Conservation (phyloP, 257 asterid genomes). For the Coffea canephora region DNA sequence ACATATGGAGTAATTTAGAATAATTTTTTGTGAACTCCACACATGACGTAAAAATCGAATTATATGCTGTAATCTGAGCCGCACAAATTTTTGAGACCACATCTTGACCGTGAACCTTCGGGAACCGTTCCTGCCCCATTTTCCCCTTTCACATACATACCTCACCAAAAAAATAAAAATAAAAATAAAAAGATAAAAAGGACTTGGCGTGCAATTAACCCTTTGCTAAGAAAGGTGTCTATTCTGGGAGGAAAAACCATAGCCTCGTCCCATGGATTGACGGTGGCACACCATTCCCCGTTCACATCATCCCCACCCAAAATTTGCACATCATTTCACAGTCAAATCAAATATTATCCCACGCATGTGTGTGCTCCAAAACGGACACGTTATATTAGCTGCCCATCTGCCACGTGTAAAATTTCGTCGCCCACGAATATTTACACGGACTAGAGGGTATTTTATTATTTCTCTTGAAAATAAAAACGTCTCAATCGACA, state of each 20-base stretch:
- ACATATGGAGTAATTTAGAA: too few species aligned
- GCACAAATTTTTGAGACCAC: too few species aligned
- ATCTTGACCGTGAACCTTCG: too few species aligned
- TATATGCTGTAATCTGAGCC: too few species aligned
- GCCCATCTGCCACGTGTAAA: conserved; percentile 9
- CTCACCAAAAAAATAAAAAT: too few species aligned
- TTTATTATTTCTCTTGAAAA: neutral
- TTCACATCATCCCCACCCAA: neutral
- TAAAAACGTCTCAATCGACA: neutral
- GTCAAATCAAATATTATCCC: neutral
- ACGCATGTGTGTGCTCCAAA: neutral
- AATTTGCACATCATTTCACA: too few species aligned
- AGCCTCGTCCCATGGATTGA: neutral
- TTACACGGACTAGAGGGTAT: too few species aligned
- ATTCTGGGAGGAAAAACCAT: neutral
- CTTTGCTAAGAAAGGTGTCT: neutral
- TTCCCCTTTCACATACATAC: too few species aligned
- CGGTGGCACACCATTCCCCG: neutral
- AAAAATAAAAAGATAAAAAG: too few species aligned
- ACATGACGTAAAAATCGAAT: too few species aligned
- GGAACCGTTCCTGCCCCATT: too few species aligned
- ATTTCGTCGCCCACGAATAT: neutral
- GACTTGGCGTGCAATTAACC: neutral
- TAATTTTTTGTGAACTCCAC: too few species aligned
- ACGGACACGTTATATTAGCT: neutral